Base-by-base conservation (phyloP, 129 eudicot genomes). In the Sambucus nigra region DNA sequence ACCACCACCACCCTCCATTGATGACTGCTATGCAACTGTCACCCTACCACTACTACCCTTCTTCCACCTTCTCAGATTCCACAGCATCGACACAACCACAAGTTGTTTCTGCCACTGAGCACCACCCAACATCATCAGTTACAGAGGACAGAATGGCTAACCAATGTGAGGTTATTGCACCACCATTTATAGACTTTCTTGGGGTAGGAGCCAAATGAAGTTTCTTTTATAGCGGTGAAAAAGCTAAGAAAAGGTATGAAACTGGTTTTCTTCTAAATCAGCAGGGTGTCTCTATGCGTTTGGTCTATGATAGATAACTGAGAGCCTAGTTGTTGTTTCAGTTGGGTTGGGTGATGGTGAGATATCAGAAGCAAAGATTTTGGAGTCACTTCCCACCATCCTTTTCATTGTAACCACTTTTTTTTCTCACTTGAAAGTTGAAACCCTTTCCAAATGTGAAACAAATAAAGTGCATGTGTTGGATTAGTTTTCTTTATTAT, bases 171-270 rank as follows among this genome's bases (percentile, higher is more conserved):
- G 65, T 69, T 22, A 68, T 72, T 56, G 67, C 87, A 40, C 93
- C 95, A 53, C 76, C 84, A 22, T 80, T 85, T 73, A 91, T 91
- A 72, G 98, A 91, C 73, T 91, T 91, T 73, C 98, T 91, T 76
- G 98, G 98, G 35, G 95, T 91, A 55, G 98, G 98, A 79, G 81
- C 95, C 80, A 73, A 80, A 27, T 81, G 69, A 80, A 55, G 40
- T 18, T 67, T 25, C 33, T 31, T 56, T 22, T 50, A n/a, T n/a
- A n/a, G n/a, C n/a, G n/a, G n/a, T n/a, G n/a, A 44, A 53, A 21
- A n/a, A 49, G 44, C 17, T 25, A 12, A 15, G 50, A 8, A 63
- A 63, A 19, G 41, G 19, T 19, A 18, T 15, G 42, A 56, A 54
- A 39, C 7, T 11, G 53, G 11, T 47, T 41, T 39, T 38, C 8